Conservation (phyloP, 202 grass and related monocot genomes). For the Setaria viridis region DNA sequence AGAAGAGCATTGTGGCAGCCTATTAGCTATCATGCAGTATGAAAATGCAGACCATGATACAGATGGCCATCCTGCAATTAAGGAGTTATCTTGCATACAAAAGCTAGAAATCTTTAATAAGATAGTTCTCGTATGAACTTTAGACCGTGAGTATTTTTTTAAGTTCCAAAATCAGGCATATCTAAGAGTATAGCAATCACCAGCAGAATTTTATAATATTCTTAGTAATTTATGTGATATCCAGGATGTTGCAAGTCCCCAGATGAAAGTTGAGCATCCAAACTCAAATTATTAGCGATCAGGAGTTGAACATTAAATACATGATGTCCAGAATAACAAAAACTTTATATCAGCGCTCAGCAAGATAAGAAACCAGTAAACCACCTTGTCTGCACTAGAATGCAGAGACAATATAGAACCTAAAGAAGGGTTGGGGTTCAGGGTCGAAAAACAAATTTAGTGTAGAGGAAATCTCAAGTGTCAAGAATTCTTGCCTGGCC, state of each 20-base stretch:
- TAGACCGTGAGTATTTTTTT: neutral
- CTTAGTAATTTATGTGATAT: neutral
- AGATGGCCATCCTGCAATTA: neutral
- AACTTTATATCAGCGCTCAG: neutral
- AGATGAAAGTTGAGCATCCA: neutral
- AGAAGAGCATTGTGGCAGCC: neutral
- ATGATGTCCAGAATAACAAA: slow-evolving; percentile 9
- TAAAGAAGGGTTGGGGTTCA: slow-evolving; percentile 10
- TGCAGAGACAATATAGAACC: neutral
- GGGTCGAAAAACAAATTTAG: neutral
- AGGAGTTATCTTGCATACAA: slow-evolving; percentile 9
- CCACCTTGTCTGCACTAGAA: neutral
- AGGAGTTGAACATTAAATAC: neutral
- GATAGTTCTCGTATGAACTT: neutral
- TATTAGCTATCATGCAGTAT: slow-evolving; percentile 27
- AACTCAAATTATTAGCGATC: slow-evolving; percentile 1
- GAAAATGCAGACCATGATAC: slow-evolving; percentile 40
- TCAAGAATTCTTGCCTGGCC: slow-evolving; percentile 68
- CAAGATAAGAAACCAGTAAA: slow-evolving; percentile 21
- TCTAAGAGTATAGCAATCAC: neutral
- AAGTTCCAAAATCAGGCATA: slow-evolving; percentile 18
- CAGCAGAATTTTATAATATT: slow-evolving; percentile 10
- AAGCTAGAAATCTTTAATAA: neutral
- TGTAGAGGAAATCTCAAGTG: slow-evolving; percentile 1
- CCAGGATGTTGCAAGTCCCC: slow-evolving; percentile 7